A percentile compares a stretch with the other conserved stretches of the same genome.
These are phyloP conservation scores for Coemansia sp. DNA, from an alignment of 192 early-diverging fungal species.

Conservation along the genomic window DNA sequence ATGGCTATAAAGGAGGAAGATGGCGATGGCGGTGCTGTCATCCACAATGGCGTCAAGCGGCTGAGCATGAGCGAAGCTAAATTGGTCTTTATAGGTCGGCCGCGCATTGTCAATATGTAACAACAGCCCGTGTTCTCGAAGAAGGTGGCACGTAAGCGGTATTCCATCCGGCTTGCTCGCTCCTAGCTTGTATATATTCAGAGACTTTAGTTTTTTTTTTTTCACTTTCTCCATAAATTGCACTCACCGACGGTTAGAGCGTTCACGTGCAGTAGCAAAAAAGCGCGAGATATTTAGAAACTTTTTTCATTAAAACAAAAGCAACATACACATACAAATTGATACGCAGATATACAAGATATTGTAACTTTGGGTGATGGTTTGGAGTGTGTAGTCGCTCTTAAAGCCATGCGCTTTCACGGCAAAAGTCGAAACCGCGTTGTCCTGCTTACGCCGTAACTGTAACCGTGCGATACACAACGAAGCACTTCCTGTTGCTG, in stretches of 20 bases:
- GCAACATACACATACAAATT: neutral
- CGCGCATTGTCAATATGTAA: slow-evolving; percentile 40
- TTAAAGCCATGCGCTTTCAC: neutral
- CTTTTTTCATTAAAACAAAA: neutral
- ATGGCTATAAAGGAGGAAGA: slow-evolving; percentile 39
- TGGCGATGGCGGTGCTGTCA: slow-evolving; percentile 29
- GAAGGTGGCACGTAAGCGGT: neutral
- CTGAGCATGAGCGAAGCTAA: slow-evolving; percentile 33
- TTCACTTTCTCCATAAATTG: neutral
- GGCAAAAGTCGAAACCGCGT: neutral
- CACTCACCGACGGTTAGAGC: neutral
- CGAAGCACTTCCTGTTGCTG: neutral
- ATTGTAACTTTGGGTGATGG: neutral
- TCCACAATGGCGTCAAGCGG: slow-evolving; percentile 42
- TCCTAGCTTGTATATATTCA: neutral
- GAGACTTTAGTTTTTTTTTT: neutral
- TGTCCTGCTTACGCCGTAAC: neutral
- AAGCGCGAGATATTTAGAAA: neutral
- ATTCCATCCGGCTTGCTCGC: neutral
- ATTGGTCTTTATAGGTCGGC: slow-evolving; percentile 22
- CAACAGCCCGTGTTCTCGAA: neutral
- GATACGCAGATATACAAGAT: neutral
- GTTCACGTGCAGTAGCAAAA: neutral
- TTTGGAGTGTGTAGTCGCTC: neutral
- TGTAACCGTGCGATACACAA: neutral